A percentile compares a stretch with the other conserved stretches of the same genome.
Evolutionary conservation across 305 asterid species (phyloP).

Genomic region (Fraxinus dipetala): DNA sequence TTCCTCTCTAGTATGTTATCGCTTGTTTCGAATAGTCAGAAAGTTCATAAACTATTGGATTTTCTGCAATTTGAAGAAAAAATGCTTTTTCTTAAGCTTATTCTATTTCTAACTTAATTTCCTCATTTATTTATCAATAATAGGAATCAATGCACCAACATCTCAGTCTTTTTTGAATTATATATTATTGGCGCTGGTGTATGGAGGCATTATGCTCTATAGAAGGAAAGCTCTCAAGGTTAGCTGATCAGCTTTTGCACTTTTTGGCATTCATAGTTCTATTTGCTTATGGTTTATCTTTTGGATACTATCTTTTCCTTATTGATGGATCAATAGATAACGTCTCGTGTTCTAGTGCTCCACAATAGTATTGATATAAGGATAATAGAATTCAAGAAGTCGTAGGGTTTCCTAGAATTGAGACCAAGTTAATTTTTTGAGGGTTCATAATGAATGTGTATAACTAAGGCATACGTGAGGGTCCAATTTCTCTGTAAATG

Average conservation of each 20-base stretch:
- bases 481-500: neutral
- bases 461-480: neutral
- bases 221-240: slow-evolving; percentile 81
- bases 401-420: neutral
- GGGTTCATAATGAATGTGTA: neutral
- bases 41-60: neutral
- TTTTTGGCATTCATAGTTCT: neutral
- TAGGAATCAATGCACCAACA: slow-evolving; percentile 96
- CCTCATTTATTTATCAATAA: slow-evolving; percentile 13
- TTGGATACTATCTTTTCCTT: neutral
- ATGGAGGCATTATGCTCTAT: slow-evolving; percentile 73
- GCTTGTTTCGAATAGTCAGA: neutral
- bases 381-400: neutral
- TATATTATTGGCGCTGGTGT: slow-evolving; percentile 67
- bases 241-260: slow-evolving; percentile 20
- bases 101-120: neutral
- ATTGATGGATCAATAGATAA: neutral
- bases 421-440: neutral
- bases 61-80: neutral
- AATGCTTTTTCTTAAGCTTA: neutral
- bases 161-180: slow-evolving; percentile 93
- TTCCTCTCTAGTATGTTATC: neutral
- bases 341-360: slow-evolving; percentile 6
- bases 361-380: neutral
- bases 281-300: neutral